Evolutionary conservation across 495 filamentous ascomycete species (phyloP).

Genomic region (Penicillium salamii): DNA sequence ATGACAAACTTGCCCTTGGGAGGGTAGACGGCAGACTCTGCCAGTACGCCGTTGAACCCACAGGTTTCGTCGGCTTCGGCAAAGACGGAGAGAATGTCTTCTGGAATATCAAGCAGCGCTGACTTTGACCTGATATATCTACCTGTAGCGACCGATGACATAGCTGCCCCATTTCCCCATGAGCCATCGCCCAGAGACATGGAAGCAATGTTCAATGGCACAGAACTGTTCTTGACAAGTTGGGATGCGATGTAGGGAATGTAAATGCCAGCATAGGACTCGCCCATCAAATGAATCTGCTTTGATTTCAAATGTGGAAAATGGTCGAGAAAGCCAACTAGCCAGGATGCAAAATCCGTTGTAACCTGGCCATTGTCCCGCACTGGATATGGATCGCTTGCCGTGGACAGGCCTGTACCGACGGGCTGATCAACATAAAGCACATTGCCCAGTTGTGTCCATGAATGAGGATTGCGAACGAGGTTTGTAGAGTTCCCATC

Average conservation of each 20-base stretch:
- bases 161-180: slow-evolving; percentile 33
- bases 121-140: slow-evolving; percentile 26
- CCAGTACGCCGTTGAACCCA: slow-evolving; percentile 31
- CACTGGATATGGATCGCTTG: slow-evolving; percentile 28
- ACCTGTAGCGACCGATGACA: slow-evolving; percentile 26
- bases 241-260: slow-evolving; percentile 40
- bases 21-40: slow-evolving; percentile 29
- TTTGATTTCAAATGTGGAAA: slow-evolving; percentile 34
- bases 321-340: slow-evolving; percentile 31
- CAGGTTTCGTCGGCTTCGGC: slow-evolving; percentile 27
- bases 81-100: slow-evolving; percentile 30
- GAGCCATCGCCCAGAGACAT: slow-evolving; percentile 36
- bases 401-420: slow-evolving; percentile 37
- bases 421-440: slow-evolving; percentile 45
- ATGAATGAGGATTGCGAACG: slow-evolving; percentile 32
- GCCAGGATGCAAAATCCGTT: slow-evolving; percentile 34
- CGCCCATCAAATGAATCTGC: slow-evolving; percentile 38
- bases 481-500: slow-evolving; percentile 25
- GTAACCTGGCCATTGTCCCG: slow-evolving; percentile 29
- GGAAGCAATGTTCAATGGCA: slow-evolving; percentile 33
- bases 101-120: slow-evolving; percentile 18
- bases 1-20: slow-evolving; percentile 30
- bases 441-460: slow-evolving; percentile 39
- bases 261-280: slow-evolving; percentile 42
- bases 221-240: slow-evolving; percentile 25